Evolutionary conservation across 2,329 filamentous ascomycete genomes (phyloP), one percentile per base, ranked within the genome.

Genomic region (Sporothrix phasma): DNA sequence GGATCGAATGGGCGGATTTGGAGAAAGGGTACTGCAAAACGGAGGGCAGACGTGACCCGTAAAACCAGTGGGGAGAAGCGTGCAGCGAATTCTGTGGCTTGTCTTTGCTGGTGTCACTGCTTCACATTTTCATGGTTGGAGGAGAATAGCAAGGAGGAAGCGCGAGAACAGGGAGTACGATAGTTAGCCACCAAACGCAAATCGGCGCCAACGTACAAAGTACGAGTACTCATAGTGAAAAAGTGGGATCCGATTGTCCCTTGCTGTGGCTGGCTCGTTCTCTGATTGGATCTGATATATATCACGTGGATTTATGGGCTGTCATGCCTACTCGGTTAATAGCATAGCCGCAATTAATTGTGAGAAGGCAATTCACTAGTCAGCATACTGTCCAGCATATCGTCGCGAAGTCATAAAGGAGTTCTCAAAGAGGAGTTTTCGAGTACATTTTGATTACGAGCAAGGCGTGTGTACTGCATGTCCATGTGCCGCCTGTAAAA

Each of bases 1-100:
- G 58, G 58, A 26, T 60, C 26, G 56, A 46, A 46, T 60, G 56
- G 56, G 56, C 46, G 54, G 54, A 37, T 34, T 46, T 60, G 39
- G 56, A 22, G 58, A 24, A 45, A 41, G 24, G 11, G 58, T 29
- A 37, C 26, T 34, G 43, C 19, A 46, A 56, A 46, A 46, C 19
- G 58, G 26, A n/a, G n/a, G 43, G 22, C 37, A 43, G 29, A 61
- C 43, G 43, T 17, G 41, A 43, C 58, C 22, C 26, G 17, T 24
- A 37, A 29, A 37, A 37, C 19, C 8, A 56, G 53, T 29, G 26
- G 24, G 34, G 39, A 39, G 24, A 56, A 39, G 31, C n/a, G 19
- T 56, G 22, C 19, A 39, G 51, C 19, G n/a, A 29, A 19, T 39
- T 59, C 54, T 15, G 19, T 60, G 54, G 51, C 37, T 58, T 34